Percentiles rank a stretch among this genome's conserved stretches.
phyloP scores from a whole-genome alignment of 371 early-diverging fungal genomes.

The Rhizopus microsporus region DNA sequence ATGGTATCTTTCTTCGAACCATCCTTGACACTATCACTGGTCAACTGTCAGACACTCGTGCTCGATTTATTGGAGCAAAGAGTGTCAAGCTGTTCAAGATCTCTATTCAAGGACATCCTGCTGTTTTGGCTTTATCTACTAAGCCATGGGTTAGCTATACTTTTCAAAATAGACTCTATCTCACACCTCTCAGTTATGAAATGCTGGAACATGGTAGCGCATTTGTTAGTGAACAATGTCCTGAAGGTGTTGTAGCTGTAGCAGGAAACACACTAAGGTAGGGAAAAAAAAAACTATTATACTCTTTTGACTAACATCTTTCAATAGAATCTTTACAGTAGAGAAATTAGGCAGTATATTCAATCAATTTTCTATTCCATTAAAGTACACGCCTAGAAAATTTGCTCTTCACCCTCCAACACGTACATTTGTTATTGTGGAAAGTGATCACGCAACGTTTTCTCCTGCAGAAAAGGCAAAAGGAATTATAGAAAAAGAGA shows the following conservation, averaged over 20 bases:
- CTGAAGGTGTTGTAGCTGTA: conserved; percentile 90
- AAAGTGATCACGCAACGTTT: conserved; percentile 81
- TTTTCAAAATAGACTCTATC: conserved; percentile 64
- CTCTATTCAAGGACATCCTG: conserved; percentile 64
- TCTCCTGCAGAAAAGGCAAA: conserved; percentile 66
- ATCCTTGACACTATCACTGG: conserved; percentile 85
- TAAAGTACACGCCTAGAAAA: conserved; percentile 89
- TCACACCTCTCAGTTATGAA: conserved; percentile 71
- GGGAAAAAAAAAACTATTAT: background rate
- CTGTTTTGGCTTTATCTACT: conserved; percentile 82
- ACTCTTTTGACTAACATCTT: background rate
- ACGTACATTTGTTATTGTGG: conserved; percentile 85
- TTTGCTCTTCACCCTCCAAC: conserved; percentile 73
- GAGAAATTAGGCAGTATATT: conserved; percentile 85
- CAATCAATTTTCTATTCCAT: conserved; percentile 82
- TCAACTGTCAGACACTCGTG: conserved; percentile 81
- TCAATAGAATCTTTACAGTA: conserved; percentile 74
- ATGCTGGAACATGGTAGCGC: conserved; percentile 81
- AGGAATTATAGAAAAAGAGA: conserved; percentile 56
- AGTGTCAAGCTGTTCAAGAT: conserved; percentile 80
- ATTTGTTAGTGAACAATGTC: conserved; percentile 87
- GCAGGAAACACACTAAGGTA: conserved; percentile 77
- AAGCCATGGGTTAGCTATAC: conserved; percentile 93
- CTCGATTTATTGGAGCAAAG: conserved; percentile 86
- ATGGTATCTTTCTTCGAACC: conserved; percentile 90